Percentiles rank a stretch among this genome's conserved stretches.
These are phyloP conservation scores for Ilyonectria destructans DNA, from an alignment of 2,329 filamentous ascomycete species.

Conservation along the genomic window DNA sequence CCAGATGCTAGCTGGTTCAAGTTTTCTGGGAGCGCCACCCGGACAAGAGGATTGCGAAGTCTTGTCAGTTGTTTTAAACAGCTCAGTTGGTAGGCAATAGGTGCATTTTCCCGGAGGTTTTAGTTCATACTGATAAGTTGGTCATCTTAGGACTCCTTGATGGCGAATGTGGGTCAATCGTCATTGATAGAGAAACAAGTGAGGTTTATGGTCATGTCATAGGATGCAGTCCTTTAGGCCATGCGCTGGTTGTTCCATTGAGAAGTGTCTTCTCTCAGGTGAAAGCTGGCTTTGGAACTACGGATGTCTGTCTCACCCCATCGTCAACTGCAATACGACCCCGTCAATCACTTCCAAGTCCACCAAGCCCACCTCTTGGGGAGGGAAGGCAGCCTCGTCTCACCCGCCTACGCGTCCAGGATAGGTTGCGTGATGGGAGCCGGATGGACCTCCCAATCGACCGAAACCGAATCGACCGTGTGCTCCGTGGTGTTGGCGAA, in stretches of 20 bases:
- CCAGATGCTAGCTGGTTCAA: neutral
- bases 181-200: constrained; percentile 13
- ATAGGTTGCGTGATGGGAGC: too few species aligned
- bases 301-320: too few species aligned
- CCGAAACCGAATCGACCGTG: too few species aligned
- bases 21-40: neutral
- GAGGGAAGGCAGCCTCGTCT: too few species aligned
- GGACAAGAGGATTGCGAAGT: constrained; percentile 3
- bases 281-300: neutral
- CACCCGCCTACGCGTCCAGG: too few species aligned
- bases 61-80: neutral
- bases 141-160: neutral
- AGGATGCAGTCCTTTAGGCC: constrained; percentile 3
- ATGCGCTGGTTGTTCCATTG: constrained; percentile 4
- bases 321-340: too few species aligned
- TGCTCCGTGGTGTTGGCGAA: too few species aligned
- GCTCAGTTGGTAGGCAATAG: neutral
- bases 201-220: constrained; percentile 21
- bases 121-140: neutral
- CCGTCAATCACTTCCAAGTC: too few species aligned
- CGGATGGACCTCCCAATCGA: too few species aligned
- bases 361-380: too few species aligned
- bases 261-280: neutral
- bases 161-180: constrained; percentile 14
- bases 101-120: too few species aligned